Percentiles rank a stretch among this genome's conserved stretches.
These are phyloP conservation scores for Elsinoe ampelina DNA, from an alignment of 2,329 filamentous ascomycete species.

Conservation along the genomic window DNA sequence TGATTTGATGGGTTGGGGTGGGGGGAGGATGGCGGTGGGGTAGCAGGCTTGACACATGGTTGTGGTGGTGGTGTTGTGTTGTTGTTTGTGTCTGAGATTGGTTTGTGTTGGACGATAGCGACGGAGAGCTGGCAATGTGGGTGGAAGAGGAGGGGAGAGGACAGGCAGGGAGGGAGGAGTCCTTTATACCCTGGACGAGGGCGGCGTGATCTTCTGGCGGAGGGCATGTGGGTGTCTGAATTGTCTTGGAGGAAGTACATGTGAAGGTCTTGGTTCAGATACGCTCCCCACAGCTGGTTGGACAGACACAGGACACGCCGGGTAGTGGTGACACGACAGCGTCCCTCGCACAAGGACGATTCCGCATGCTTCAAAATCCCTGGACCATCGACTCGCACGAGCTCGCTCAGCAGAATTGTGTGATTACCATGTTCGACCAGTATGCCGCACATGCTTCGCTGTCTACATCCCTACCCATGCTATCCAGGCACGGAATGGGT, in stretches of 20 bases:
- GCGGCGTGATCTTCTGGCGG: not conserved
- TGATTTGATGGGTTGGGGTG: not conserved
- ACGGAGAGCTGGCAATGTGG: not conserved
- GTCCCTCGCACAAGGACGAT: not conserved
- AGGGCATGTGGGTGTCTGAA: not conserved
- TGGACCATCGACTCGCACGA: constrained; percentile 2
- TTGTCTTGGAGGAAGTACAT: not conserved
- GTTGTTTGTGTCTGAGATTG: not conserved
- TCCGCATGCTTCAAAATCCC: not conserved
- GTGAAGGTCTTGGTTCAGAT: not conserved
- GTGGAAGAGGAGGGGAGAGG: not conserved
- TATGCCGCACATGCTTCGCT: not conserved
- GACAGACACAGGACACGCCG: not conserved
- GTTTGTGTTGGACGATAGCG: not conserved
- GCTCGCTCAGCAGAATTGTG: not conserved
- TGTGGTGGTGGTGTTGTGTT: not conserved
- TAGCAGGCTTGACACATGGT: constrained; percentile 13
- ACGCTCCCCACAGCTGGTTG: not conserved
- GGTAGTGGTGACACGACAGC: not conserved
- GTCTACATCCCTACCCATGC: not conserved
- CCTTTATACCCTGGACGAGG: not conserved
- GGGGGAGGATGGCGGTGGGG: not conserved
- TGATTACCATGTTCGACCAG: not conserved
- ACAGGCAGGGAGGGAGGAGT: not conserved
- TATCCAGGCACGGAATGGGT: not conserved